Evolutionary conservation across 2,329 filamentous ascomycete genomes (phyloP).

Genomic region (Sphaerulina populicola): DNA sequence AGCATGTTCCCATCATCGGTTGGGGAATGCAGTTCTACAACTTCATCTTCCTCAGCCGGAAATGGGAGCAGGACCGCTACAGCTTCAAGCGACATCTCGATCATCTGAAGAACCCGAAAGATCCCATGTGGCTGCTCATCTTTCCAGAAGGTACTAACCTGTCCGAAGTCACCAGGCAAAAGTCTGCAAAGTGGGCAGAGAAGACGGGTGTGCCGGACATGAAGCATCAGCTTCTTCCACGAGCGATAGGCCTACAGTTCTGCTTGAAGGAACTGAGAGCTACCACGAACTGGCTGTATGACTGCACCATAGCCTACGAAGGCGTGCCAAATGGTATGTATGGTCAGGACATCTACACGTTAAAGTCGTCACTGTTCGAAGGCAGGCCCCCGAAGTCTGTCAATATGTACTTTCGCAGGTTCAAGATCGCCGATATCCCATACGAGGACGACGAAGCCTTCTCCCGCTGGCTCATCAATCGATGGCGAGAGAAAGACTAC

Average conservation of each 20-base stretch:
- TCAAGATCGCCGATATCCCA: slow-evolving; percentile 71
- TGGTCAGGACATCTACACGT: slow-evolving; percentile 83
- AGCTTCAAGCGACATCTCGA: slow-evolving; percentile 65
- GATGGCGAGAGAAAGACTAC: slow-evolving; percentile 88
- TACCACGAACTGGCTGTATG: slow-evolving; percentile 74
- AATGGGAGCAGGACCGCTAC: slow-evolving; percentile 71
- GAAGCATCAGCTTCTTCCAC: slow-evolving; percentile 65
- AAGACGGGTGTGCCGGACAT: slow-evolving; percentile 66
- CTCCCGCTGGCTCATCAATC: slow-evolving; percentile 71
- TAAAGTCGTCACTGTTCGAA: slow-evolving; percentile 79
- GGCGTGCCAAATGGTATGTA: slow-evolving; percentile 74
- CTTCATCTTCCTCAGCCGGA: slow-evolving; percentile 86
- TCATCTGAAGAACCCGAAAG: slow-evolving; percentile 59
- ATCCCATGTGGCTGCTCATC: slow-evolving; percentile 84
- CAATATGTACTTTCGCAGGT: slow-evolving; percentile 93
- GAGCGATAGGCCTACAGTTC: slow-evolving; percentile 73
- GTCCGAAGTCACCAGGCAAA: slow-evolving; percentile 59
- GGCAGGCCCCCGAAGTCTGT: slow-evolving; percentile 87
- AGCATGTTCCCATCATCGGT: slow-evolving; percentile 70
- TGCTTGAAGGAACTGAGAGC: slow-evolving; percentile 66
- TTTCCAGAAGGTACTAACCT: slow-evolving; percentile 85
- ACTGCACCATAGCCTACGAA: slow-evolving; percentile 93
- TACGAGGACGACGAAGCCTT: slow-evolving; percentile 66
- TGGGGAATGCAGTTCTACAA: slow-evolving; percentile 77
- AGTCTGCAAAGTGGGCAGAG: slow-evolving; percentile 66